phyloP scores from a whole-genome alignment of 345 rosid genomes.

The Eucalyptus regnans region DNA sequence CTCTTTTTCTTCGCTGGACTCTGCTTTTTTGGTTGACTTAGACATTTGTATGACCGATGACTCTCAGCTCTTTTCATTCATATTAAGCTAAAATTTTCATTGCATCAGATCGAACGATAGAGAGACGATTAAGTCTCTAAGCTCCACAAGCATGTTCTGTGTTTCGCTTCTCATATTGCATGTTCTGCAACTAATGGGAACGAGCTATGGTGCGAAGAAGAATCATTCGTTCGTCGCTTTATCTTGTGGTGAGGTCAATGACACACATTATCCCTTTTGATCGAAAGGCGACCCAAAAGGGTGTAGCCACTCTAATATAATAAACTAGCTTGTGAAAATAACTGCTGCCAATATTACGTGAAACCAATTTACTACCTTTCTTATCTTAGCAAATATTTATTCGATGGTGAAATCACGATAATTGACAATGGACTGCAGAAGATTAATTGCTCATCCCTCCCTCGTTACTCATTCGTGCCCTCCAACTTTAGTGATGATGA shows the following conservation, averaged over 20 bases:
- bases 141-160: neutral
- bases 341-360: rapidly evolving
- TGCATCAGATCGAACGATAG: neutral
- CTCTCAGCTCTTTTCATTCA: neutral
- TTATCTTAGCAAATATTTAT: too few species aligned
- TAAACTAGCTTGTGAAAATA: neutral
- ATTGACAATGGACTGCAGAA: neutral
- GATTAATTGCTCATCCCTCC: too few species aligned
- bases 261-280: rapidly evolving
- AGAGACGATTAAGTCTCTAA: neutral
- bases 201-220: rapidly evolving
- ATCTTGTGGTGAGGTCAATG: rapidly evolving
- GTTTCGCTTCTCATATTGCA: neutral
- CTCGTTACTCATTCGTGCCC: too few species aligned
- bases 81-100: neutral
- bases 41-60: neutral
- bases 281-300: neutral
- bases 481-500: neutral
- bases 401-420: neutral
- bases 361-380: neutral
- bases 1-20: neutral
- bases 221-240: rapidly evolving
- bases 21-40: neutral
- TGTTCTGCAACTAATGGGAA: neutral
- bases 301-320: rapidly evolving